Evolutionary conservation across 495 filamentous ascomycete genomes (phyloP).

Genomic region (Annulohypoxylon maeteangense): DNA sequence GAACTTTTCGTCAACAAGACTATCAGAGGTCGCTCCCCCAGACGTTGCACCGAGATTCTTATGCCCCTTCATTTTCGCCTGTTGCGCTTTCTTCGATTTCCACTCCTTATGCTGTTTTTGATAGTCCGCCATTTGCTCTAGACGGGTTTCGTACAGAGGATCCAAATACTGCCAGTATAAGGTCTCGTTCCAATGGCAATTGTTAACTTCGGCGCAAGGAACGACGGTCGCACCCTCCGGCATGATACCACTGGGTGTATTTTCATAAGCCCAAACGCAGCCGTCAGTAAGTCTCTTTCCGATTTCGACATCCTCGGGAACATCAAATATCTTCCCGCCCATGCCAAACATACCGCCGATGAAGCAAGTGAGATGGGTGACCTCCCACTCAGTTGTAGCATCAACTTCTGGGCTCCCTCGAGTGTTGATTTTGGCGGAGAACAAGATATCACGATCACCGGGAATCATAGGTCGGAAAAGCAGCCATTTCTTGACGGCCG

Average conservation of each 20-base stretch:
- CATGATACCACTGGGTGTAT: conserved; percentile 87
- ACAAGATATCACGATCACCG: conserved; percentile 78
- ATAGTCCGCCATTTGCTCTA: conserved; percentile 55
- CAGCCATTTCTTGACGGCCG: conserved; percentile 77
- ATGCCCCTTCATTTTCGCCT: conserved; percentile 35
- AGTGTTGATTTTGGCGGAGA: conserved; percentile 66
- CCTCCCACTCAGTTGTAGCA: conserved; percentile 65
- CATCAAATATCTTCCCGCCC: conserved; percentile 84
- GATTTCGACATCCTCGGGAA: conserved; percentile 82
- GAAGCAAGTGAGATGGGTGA: conserved; percentile 87
- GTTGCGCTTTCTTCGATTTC: conserved; percentile 43
- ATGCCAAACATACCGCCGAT: conserved; percentile 93
- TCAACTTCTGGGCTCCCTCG: conserved; percentile 52
- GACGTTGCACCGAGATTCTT: conserved; percentile 22
- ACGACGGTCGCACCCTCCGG: conserved; percentile 77
- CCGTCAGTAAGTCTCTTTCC: conserved; percentile 87
- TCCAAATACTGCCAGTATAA: conserved; percentile 69
- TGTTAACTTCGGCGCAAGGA: conserved; percentile 70
- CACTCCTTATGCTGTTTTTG: conserved; percentile 48
- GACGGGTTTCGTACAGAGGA: conserved; percentile 52
- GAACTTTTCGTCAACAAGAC: conserved; percentile 2
- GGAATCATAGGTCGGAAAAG: conserved; percentile 87
- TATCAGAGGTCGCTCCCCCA: conserved; percentile 2
- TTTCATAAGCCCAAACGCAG: conserved; percentile 93
- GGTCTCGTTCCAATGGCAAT: conserved; percentile 83